Evolutionary conservation across 2,329 filamentous ascomycete genomes (phyloP), one percentile per base, ranked within the genome.

Genomic region (Endocalyx cinctus): DNA sequence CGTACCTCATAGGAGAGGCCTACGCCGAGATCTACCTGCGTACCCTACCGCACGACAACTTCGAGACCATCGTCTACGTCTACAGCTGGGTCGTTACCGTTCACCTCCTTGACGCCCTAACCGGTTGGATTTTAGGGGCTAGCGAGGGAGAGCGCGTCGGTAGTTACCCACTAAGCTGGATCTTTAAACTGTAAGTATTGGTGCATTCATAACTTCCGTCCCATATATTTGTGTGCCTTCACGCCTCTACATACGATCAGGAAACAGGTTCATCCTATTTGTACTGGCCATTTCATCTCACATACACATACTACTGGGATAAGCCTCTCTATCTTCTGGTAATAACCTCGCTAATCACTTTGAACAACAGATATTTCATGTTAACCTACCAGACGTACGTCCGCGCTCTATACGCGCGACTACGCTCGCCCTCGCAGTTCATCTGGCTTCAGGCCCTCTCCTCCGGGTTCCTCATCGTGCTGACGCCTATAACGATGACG

Each of bases 311-410:
- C n/a, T n/a, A n/a, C n/a, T n/a, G n/a, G n/a, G n/a, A n/a, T n/a
- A n/a, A n/a, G n/a, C n/a, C n/a, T n/a, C n/a, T n/a, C n/a, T n/a
- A n/a, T n/a, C n/a, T n/a, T n/a, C n/a, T n/a, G n/a, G n/a, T n/a
- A n/a, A n/a, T n/a, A n/a, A n/a, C n/a, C n/a, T n/a, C n/a, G n/a
- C n/a, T n/a, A n/a, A n/a, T n/a, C n/a, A n/a, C n/a, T n/a, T n/a
- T n/a, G n/a, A n/a, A n/a, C n/a, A 25, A 20, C 43, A 76, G 72
- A 29, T 82, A 81, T 56, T 82, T 81, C 54, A 77, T 77, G 65
- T 60, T 83, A 32, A 84, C 79, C 5, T 84, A 84, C 56, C 79
- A 84, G 58, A 83, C 79, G 5, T 84, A 83, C 57, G 79, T 84
- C 10, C 77, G 79, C 33, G 77, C 79, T 10, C 58, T 84, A 37